A percentile compares a stretch with the other conserved stretches of the same genome.
These are phyloP conservation scores for Canavalia gladiata DNA, from an alignment of 306 rosid species.

Conservation along the genomic window DNA sequence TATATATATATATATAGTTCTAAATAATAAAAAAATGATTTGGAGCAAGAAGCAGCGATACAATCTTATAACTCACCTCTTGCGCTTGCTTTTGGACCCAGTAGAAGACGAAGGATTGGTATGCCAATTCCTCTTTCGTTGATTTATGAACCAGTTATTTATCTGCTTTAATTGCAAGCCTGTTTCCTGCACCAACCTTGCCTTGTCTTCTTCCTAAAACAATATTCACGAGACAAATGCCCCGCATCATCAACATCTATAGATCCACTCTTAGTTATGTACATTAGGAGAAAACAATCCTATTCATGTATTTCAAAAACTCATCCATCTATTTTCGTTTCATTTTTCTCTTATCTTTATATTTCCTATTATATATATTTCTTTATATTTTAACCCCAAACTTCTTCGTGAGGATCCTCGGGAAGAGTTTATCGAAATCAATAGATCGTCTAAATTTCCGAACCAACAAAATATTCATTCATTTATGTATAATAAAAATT, in stretches of 20 bases:
- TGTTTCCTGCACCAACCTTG: constrained; percentile 91
- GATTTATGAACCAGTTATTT: constrained; percentile 64
- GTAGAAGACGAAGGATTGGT: constrained; percentile 72
- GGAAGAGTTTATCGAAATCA: no score
- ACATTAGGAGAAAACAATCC: not conserved
- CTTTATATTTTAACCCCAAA: no score
- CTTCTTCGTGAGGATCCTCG: no score
- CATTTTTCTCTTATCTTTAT: no score
- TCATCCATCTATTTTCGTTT: no score
- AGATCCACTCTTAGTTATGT: not conserved
- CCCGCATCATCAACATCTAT: constrained; percentile 3
- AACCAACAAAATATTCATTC: no score
- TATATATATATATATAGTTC: not conserved
- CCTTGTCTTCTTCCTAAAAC: constrained; percentile 91
- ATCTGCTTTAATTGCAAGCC: constrained; percentile 84
- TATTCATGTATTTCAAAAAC: no score
- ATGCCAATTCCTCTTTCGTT: constrained; percentile 91
- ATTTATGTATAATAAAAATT: no score
- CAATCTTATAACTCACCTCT: constrained; percentile 59
- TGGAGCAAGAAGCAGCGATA: not conserved
- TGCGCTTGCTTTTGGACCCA: constrained; percentile 83
- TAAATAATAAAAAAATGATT: not conserved
- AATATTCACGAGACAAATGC: constrained; percentile 39
- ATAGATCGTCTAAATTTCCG: no score
- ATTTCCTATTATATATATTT: no score